Percentiles rank a stretch among this genome's conserved stretches.
Conservation (phyloP, 2,329 filamentous ascomycete species). For the Grosmannia penicillata region DNA sequence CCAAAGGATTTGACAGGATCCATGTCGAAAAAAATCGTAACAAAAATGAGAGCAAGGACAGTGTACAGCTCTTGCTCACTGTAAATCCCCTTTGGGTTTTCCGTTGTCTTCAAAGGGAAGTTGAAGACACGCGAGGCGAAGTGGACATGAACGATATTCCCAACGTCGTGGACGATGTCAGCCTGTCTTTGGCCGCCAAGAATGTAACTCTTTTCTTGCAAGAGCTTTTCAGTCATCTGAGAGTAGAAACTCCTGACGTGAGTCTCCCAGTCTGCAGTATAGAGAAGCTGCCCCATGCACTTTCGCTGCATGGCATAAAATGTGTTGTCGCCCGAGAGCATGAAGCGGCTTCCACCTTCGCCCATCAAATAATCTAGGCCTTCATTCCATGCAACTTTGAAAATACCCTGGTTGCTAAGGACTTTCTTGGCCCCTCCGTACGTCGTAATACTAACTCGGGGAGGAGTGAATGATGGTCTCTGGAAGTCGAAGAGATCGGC, state of each 20-base stretch:
- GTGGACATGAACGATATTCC: conserved; percentile 49
- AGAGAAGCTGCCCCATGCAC: conserved; percentile 39
- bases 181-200: conserved; percentile 48
- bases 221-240: conserved; percentile 42
- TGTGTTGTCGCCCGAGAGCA: conserved; percentile 36
- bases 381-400: conserved; percentile 50
- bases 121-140: conserved; percentile 50
- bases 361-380: conserved; percentile 49
- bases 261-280: conserved; percentile 43
- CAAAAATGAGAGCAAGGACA: conserved; percentile 50
- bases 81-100: conserved; percentile 43
- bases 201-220: conserved; percentile 49
- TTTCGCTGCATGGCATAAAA: conserved; percentile 34
- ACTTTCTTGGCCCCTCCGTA: conserved; percentile 47
- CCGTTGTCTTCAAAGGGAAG: conserved; percentile 48
- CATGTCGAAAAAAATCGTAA: conserved; percentile 48
- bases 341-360: conserved; percentile 34
- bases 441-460: conserved; percentile 41
- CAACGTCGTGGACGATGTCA: conserved; percentile 57
- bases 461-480: conserved; percentile 36
- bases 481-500: conserved; percentile 57
- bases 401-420: conserved; percentile 44
- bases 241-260: conserved; percentile 55
- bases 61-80: conserved; percentile 42
- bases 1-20: conserved; percentile 54